Base-by-base conservation (phyloP, 257 asterid genomes). In the Eucommia ulmoides region DNA sequence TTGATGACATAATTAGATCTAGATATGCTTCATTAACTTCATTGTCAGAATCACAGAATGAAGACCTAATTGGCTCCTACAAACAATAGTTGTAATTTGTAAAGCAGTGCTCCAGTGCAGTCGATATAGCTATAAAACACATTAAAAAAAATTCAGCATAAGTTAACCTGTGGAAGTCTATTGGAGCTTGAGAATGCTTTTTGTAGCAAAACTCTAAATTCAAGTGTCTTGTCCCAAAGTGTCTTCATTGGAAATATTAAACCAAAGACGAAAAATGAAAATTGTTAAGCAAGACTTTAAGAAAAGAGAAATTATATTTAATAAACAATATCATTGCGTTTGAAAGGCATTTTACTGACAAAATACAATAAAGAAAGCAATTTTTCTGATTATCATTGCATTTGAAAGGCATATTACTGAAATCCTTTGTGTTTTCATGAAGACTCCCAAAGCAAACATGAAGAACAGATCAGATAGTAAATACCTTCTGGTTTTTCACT, bases 151-250 rank as follows among this genome's bases (percentile, higher is more conserved):
- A n/a, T n/a, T 61, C 51, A 57, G 49, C 50, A 45, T 33, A 59
- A 51, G 20, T 54, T 48, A 65, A 91, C 98, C 96, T 80, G 93
- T 8, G 98, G 98, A 71, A 91, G 93, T 66, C 96, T 77, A 68
- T 91, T 86, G 52, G 84, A 79, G 60, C 70, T 79, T 35, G 93
- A 72, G 63, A 74, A 91, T 20, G 96, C 53, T 57, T 79, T 91
- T 67, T 91, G 96, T 66, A 91, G 76, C 89, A 81, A 73, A 82
- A 86, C 78, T 71, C 98, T 79, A 63, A 81, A 55, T 60, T 91
- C 98, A 21, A 91, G 98, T 33, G 89, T 53, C 93, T 81, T 91
- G 69, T 91, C 93, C 95, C 98, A 91, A 20, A 91, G 86, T 60
- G 83, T 87, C 98, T 91, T 62, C 60, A 58, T 63, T 75, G 24